phyloP scores from a whole-genome alignment of 495 filamentous ascomycete species.

The Penicillium antarcticum region DNA sequence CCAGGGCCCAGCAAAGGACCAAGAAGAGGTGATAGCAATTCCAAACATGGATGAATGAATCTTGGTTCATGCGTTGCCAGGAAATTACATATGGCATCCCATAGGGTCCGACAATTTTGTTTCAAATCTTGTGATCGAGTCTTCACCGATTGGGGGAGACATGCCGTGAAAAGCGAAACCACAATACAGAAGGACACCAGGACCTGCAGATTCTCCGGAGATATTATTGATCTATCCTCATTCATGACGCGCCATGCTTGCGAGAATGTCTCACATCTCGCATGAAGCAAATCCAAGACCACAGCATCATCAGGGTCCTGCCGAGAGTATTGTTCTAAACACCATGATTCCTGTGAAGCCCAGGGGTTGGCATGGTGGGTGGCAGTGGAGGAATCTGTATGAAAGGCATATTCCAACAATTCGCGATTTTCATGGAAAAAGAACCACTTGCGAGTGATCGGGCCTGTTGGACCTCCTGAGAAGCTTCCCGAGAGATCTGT shows the following conservation, averaged over 20 bases:
- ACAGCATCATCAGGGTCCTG: constrained; percentile 38
- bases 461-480: constrained; percentile 20
- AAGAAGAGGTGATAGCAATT: constrained; percentile 32
- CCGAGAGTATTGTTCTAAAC: constrained; percentile 20
- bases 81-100: constrained; percentile 35
- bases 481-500: too few species aligned
- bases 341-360: constrained; percentile 17
- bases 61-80: constrained; percentile 23
- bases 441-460: constrained; percentile 34
- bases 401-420: constrained; percentile 36
- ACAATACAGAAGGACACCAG: constrained; percentile 43
- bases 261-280: constrained; percentile 41
- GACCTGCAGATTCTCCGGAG: constrained; percentile 45
- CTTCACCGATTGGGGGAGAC: constrained; percentile 27
- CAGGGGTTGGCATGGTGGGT: constrained; percentile 28
- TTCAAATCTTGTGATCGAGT: constrained; percentile 26
- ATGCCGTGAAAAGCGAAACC: constrained; percentile 31
- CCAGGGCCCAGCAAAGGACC: constrained; percentile 15
- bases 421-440: constrained; percentile 31
- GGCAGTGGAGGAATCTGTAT: constrained; percentile 15
- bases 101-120: constrained; percentile 29
- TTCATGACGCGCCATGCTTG: constrained; percentile 43
- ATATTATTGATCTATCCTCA: constrained; percentile 41
- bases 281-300: constrained; percentile 43
- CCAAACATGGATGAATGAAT: constrained; percentile 32